A percentile compares a stretch with the other conserved stretches of the same genome.
Conservation (phyloP, 2,329 filamentous ascomycete species). For the Fusarium proliferatum region DNA sequence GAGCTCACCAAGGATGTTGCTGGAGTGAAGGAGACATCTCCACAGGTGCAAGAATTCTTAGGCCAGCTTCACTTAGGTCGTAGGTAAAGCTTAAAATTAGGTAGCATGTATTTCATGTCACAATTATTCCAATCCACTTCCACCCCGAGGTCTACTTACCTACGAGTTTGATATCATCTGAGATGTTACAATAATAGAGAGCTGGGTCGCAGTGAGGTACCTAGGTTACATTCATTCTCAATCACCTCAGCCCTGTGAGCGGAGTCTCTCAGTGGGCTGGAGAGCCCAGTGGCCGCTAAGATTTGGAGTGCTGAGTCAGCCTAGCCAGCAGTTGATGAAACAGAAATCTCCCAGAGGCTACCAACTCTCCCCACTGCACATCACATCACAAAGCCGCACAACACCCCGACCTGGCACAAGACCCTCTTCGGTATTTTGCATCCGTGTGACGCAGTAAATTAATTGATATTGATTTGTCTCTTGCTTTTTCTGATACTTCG, state of each 20-base stretch:
- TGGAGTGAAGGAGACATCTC: not conserved
- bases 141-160: not conserved
- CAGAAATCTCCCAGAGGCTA: slow-evolving; percentile 47
- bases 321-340: slow-evolving; percentile 41
- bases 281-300: not conserved
- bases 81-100: too few relatives aligned
- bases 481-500: not conserved
- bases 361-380: slow-evolving; percentile 55
- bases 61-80: not conserved
- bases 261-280: slow-evolving; percentile 7
- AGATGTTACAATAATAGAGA: not conserved
- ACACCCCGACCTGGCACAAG: slow-evolving; percentile 40
- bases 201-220: not conserved
- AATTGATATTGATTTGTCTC: not conserved
- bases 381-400: slow-evolving; percentile 46
- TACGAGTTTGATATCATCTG: not conserved
- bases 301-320: slow-evolving; percentile 40
- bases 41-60: not conserved
- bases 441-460: slow-evolving; percentile 23
- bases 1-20: not conserved
- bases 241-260: slow-evolving; percentile 30
- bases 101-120: too few relatives aligned
- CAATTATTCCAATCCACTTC: not conserved
- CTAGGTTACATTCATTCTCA: not conserved
- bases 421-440: slow-evolving; percentile 22